Conservation (phyloP, 768 basidiomycete species). For the Hypsizygus marmoreus region DNA sequence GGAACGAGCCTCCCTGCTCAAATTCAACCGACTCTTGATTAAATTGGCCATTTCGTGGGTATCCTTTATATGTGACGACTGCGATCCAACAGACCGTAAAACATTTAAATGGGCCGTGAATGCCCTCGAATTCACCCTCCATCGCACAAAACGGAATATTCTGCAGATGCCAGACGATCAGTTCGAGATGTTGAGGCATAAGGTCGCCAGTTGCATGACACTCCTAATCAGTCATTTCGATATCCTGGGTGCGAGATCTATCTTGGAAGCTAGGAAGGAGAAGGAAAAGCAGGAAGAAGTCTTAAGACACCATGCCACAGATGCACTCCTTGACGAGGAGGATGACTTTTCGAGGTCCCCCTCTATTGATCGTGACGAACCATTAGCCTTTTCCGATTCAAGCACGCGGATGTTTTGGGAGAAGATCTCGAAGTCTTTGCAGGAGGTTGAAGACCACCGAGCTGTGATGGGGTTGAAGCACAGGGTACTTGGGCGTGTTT, state of each 20-base stretch:
- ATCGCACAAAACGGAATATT: slow-evolving; percentile 88
- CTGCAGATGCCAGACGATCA: slow-evolving; percentile 85
- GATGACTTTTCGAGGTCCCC: slow-evolving; percentile 45
- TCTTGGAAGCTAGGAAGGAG: slow-evolving; percentile 84
- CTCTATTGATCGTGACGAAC: slow-evolving; percentile 39
- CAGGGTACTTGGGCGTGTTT: slow-evolving; percentile 83
- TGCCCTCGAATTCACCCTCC: slow-evolving; percentile 89
- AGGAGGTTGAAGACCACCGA: slow-evolving; percentile 67
- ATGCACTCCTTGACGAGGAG: slow-evolving; percentile 46
- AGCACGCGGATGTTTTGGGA: slow-evolving; percentile 81
- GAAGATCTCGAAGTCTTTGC: slow-evolving; percentile 57
- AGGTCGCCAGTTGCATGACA: slow-evolving; percentile 95
- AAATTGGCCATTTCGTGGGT: slow-evolving; percentile 97
- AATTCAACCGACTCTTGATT: slow-evolving; percentile 84
- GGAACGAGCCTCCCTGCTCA: slow-evolving; percentile 67
- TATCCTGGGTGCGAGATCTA: slow-evolving; percentile 92
- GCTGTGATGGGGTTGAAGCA: slow-evolving; percentile 65
- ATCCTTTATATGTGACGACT: slow-evolving; percentile 97
- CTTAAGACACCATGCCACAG: slow-evolving; percentile 52
- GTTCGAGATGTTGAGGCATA: slow-evolving; percentile 86
- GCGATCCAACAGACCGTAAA: slow-evolving; percentile 91
- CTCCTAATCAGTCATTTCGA: slow-evolving; percentile 98
- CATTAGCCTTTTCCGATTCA: slow-evolving; percentile 55
- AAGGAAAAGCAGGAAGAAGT: slow-evolving; percentile 79
- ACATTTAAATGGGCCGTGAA: slow-evolving; percentile 99